Base-by-base conservation (phyloP, 352 stramenopile genomes). In the Heterotrichella gracilis region DNA sequence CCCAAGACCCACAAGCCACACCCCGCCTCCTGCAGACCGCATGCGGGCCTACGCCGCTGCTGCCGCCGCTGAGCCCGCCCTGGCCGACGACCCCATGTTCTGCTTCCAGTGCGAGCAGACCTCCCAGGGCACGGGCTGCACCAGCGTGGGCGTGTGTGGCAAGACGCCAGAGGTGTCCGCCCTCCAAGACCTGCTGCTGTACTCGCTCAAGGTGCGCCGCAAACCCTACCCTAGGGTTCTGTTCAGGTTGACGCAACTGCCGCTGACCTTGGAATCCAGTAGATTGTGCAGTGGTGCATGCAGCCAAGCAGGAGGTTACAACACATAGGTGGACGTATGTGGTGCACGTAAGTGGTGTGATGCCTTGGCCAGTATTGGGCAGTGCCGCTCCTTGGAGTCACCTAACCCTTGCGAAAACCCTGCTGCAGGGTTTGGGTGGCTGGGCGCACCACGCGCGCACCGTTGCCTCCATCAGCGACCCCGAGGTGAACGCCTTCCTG, bases 91-190 rank as follows among this genome's bases (percentile, higher is more conserved):
- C 19, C 77, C 74, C 64, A 85, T 85, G 80, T 80, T 83, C 70
- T 85, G 80, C 73, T 78, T 79, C 68, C 80, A 85, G 75, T 85
- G 80, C 63, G 80, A 82, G 72, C 80, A 85, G 68, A 83, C 80
- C 0, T 69, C 75, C 53, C 75, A 85, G 73, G 78, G 81, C 70
- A 69, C 75, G 64, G 79, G 76, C 13, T 85, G 80, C 72, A 80
- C 75, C 9, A 79, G 76, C 0, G 71, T 82, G 3, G 80, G 80
- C 63, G 75, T 83, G 2, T 84, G 80, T 69, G 80, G 80, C 21
- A 85, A 85, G 73, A 81, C 74, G n/a, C 63, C 75, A 20, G 76
- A 80, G 67, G 78, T 76, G 2, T 25, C 74, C 17, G 77, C 77
- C 0, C 73, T 80, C 32, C 80, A 85, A 75, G 80, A 85, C 66